Base-by-base conservation (phyloP, 345 rosid genomes). In the Eucalyptus fibrosa region DNA sequence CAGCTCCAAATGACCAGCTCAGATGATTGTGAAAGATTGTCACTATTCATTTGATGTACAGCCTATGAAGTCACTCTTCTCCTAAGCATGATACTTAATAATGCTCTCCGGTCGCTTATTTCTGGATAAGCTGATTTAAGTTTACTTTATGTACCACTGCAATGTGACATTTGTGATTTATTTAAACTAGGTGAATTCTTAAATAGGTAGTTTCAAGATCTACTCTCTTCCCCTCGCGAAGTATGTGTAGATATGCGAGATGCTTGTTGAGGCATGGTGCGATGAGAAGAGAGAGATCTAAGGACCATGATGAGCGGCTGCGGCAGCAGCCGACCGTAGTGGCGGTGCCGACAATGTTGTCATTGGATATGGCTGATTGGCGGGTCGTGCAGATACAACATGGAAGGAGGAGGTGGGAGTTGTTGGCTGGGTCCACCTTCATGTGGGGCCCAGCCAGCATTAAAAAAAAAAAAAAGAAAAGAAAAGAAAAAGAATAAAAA, bases 271-370 rank as follows among this genome's bases (percentile, higher is more conserved):
- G 28, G 59, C 59, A 53, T 11, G 24, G 59, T 53, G 59, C 11
- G 5, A 53, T 9, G 23, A 53, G 59, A 53, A 2, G 37, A 65
- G 72, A 65, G 19, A 65, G 72, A 65, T 65, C 19, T 8, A 32
- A 62, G 67, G 32, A 28, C 16, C n/a, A 60, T 26, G 67, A 11
- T 60, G 32, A 60, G n/a, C 1, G 2, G 62, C 9, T 12, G 81
- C 7, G 6, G 13, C 1, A 2, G 24, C 23, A 0, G 44, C 44
- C 14, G 26, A 37, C 82, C 7, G 8, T 19, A 34, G 82, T 3
- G 14, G 44, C 1, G 5, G 26, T 19, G 82, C 26, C 8, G 0
- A 37, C 44, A 34, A 19, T 8, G 40, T 40, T 72, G 82, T 72
- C 24, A 12, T 72, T 3, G 44, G 82, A 18, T 40, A 44, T 72